phyloP scores from a whole-genome alignment of 2,329 filamentous ascomycete genomes.

The Aspergillus sp. region DNA sequence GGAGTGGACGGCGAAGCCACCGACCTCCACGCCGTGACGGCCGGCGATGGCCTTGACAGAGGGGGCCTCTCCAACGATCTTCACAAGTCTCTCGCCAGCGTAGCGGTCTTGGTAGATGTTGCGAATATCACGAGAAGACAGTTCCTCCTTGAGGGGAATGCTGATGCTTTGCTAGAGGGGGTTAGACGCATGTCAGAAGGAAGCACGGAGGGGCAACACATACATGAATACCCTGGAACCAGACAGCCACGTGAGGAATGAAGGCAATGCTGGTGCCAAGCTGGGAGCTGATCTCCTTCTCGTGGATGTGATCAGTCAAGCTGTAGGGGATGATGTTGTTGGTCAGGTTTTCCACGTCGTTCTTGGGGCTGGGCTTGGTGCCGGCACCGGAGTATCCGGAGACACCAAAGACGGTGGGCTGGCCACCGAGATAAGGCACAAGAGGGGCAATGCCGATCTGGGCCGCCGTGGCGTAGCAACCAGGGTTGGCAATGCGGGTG shows the following conservation, averaged over 20 bases:
- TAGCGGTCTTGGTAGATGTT: conserved; percentile 96
- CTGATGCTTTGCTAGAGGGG: conserved; percentile 71
- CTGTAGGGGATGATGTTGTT: conserved; percentile 91
- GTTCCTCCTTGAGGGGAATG: conserved; percentile 78
- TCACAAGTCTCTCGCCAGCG: conserved; percentile 91
- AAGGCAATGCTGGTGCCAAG: conserved; percentile 75
- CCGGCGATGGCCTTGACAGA: conserved; percentile 79
- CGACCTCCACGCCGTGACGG: conserved; percentile 89
- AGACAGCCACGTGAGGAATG: conserved; percentile 89
- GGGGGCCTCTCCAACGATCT: conserved; percentile 83
- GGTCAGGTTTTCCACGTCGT: conserved; percentile 76
- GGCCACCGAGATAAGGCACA: conserved; percentile 71
- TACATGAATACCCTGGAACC: conserved; percentile 90
- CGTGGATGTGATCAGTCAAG: conserved; percentile 90
- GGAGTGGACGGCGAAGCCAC: conserved; percentile 89
- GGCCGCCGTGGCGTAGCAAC: conserved; percentile 91
- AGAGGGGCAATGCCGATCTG: conserved; percentile 86
- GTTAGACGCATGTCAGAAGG: conserved; percentile 11
- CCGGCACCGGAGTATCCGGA: conserved; percentile 94
- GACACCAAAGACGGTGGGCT: conserved; percentile 83
- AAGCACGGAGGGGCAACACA: conserved; percentile 15
- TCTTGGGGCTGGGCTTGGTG: conserved; percentile 91
- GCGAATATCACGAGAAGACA: conserved; percentile 88
- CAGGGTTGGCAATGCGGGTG: conserved; percentile 84
- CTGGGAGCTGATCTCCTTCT: conserved; percentile 81